Conservation (phyloP, 2,329 filamentous ascomycete genomes). For the Rutstroemia sp. region DNA sequence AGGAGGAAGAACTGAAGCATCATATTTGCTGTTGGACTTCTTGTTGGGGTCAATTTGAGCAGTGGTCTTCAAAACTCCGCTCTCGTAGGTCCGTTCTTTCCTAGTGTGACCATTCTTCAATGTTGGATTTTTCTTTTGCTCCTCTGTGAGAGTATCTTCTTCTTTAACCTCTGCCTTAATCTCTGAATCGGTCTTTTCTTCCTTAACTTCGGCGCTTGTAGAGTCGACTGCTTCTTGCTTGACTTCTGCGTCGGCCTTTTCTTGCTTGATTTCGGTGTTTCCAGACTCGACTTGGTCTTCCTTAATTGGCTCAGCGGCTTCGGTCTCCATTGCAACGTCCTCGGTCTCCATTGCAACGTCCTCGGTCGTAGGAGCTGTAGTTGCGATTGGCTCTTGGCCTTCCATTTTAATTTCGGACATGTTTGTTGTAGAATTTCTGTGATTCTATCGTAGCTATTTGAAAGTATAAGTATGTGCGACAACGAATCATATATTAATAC, state of each 20-base stretch:
- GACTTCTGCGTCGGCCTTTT: slow-evolving; percentile 8
- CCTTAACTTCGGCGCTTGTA: neutral
- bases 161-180: slow-evolving; percentile 2
- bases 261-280: slow-evolving; percentile 10
- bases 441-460: neutral
- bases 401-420: slow-evolving; percentile 11
- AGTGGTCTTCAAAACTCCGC: slow-evolving; percentile 21
- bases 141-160: slow-evolving; percentile 7
- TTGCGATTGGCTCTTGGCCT: slow-evolving; percentile 9
- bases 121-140: neutral
- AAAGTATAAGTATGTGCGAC: neutral
- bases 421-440: neutral
- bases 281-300: slow-evolving; percentile 8
- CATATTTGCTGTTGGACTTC: slow-evolving; percentile 45
- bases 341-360: slow-evolving; percentile 16
- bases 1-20: slow-evolving; percentile 46
- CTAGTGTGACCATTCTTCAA: slow-evolving; percentile 1
- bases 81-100: slow-evolving; percentile 14
- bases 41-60: slow-evolving; percentile 23
- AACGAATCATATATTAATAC: neutral
- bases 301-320: slow-evolving; percentile 12
- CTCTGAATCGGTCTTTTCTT: slow-evolving; percentile 6
- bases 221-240: neutral
- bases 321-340: slow-evolving; percentile 14
- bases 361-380: slow-evolving; percentile 19